phyloP scores from a whole-genome alignment of 1,284 basidiomycete species.

The Naganishia sp. region DNA sequence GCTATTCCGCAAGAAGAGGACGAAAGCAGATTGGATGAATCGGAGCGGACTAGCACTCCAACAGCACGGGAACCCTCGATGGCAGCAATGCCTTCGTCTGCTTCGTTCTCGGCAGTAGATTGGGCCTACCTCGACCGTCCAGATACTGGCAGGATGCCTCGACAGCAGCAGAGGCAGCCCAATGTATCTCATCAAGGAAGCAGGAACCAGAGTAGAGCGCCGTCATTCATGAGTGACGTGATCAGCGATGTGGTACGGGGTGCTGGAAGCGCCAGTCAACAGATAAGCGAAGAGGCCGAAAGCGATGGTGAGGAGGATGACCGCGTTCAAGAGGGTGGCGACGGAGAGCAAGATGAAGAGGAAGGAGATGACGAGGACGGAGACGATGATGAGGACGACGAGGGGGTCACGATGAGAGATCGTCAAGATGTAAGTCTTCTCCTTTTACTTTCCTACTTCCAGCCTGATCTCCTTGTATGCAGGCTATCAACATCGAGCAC shows the following conservation, averaged over 20 bases:
- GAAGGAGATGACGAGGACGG: conserved; percentile 42
- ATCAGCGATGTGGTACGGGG: conserved; percentile 36
- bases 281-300: conserved; percentile 19
- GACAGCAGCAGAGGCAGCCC: conserved; percentile 11
- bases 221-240: conserved; percentile 32
- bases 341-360: conserved; percentile 38
- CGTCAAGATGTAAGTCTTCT: conserved; percentile 75
- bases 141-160: neutral
- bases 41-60: conserved; percentile 16
- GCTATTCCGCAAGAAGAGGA: conserved; percentile 5
- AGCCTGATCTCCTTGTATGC: conserved; percentile 5
- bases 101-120: conserved; percentile 4
- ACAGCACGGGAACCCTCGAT: conserved; percentile 8
- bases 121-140: conserved; percentile 16
- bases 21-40: neutral
- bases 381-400: conserved; percentile 59
- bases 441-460: no score
- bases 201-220: conserved; percentile 19
- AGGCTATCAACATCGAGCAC: conserved; percentile 93
- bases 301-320: conserved; percentile 37
- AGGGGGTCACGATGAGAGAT: conserved; percentile 87
- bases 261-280: conserved; percentile 32
- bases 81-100: neutral
- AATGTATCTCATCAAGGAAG: conserved; percentile 6
- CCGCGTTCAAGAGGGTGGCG: conserved; percentile 37